These are phyloP conservation scores for Penicillium sp. DNA, from an alignment of 2,329 filamentous ascomycete genomes.

Conservation along the genomic window DNA sequence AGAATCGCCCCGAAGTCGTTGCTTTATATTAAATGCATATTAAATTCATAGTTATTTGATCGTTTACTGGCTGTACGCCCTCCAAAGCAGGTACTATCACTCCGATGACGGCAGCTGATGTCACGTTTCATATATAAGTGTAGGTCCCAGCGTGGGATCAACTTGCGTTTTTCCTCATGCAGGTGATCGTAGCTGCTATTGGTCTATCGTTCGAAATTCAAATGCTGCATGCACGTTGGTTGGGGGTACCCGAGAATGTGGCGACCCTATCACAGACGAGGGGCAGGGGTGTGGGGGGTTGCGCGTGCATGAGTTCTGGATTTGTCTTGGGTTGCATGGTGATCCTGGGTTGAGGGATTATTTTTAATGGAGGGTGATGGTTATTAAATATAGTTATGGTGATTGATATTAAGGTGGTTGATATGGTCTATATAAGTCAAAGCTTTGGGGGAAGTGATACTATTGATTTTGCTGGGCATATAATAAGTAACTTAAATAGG, in stretches of 20 bases:
- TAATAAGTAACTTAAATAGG: background rate
- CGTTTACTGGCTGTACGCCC: background rate
- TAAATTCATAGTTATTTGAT: too few species aligned
- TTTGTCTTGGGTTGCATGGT: slow-evolving; percentile 1
- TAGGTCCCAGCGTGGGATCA: background rate
- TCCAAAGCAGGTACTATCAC: slow-evolving; percentile 1
- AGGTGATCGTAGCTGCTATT: background rate
- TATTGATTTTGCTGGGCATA: background rate
- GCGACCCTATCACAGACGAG: slow-evolving; percentile 6
- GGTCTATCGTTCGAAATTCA: background rate
- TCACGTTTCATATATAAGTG: slow-evolving; percentile 1
- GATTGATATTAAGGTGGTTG: background rate
- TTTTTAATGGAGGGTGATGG: background rate
- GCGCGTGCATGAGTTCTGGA: background rate
- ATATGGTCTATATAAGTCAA: background rate
- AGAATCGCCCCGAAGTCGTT: background rate
- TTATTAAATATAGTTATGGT: background rate
- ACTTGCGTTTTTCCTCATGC: background rate
- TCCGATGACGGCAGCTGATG: slow-evolving; percentile 1
- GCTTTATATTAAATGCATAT: too few species aligned
- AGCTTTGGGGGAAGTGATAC: too few species aligned
- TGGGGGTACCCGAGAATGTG: slow-evolving; percentile 5
- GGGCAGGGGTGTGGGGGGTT: background rate
- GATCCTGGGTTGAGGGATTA: background rate
- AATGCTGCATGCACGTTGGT: slow-evolving; percentile 6